These are phyloP conservation scores for Suillus spraguei DNA, from an alignment of 768 basidiomycete species.

Conservation along the genomic window DNA sequence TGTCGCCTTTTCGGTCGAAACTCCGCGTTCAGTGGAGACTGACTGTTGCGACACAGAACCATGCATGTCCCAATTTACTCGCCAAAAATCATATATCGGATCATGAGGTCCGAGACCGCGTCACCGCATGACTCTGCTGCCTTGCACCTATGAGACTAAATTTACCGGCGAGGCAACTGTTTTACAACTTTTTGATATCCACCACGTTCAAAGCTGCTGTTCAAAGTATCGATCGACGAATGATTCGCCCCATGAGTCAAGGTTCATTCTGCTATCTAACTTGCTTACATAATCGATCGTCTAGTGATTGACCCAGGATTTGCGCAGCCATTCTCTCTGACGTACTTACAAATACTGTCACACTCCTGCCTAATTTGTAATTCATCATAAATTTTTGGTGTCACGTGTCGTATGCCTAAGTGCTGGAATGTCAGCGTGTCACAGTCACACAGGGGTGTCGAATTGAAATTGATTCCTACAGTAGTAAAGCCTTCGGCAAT, in stretches of 20 bases:
- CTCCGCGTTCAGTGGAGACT: constrained; percentile 62
- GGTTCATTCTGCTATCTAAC: background rate
- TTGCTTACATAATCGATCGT: background rate
- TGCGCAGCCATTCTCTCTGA: too few species aligned
- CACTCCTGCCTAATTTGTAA: too few species aligned
- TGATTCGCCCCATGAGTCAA: background rate
- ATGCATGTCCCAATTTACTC: constrained; percentile 70
- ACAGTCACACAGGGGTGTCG: too few species aligned
- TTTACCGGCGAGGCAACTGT: constrained; percentile 89
- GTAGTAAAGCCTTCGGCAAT: constrained; percentile 37
- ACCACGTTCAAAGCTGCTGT: constrained; percentile 23
- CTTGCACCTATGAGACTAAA: constrained; percentile 75
- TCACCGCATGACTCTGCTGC: constrained; percentile 77
- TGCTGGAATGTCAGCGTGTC: too few species aligned
- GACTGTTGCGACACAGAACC: constrained; percentile 64
- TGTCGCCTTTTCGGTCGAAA: constrained; percentile 87
- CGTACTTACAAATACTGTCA: too few species aligned
- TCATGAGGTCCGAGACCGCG: constrained; percentile 78
- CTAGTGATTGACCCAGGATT: too few species aligned
- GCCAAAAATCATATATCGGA: constrained; percentile 88
- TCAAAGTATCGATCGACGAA: background rate
- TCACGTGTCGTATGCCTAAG: too few species aligned
- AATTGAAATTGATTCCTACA: too few species aligned
- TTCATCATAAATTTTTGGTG: too few species aligned
- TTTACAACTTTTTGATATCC: constrained; percentile 85